Base-by-base conservation (phyloP, 139 green algal genomes). In the Volvox reticuliferus region DNA sequence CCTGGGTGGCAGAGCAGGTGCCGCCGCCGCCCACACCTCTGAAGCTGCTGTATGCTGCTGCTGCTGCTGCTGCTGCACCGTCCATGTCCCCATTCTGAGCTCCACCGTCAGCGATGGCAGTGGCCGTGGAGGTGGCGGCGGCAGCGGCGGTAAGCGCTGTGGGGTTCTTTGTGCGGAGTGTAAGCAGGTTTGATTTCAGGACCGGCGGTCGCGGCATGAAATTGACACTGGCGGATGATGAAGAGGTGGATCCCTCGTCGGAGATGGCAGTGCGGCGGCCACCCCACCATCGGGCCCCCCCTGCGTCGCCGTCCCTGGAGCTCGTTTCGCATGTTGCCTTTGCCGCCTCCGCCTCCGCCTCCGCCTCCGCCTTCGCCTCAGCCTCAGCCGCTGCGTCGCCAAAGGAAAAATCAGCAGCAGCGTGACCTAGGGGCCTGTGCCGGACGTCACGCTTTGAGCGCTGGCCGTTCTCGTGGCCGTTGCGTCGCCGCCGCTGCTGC, bases 221-320 rank as follows among this genome's bases (percentile, higher is more conserved):
- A n/a, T 76, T 87, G 30, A 87, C 81, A 62, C 79, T 86, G 24
- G 37, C 50, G 2, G 61, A 76, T 16, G 80, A 75, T 37, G 71
- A 79, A 1, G 71, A 79, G 22, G 20, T 30, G 30, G 71, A 36
- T 30, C 26, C 44, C n/a, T 55, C 81, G 0, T 28, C 32, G 75
- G 75, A 81, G 75, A 30, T 28, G 30, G 14, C 75, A 30, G 0
- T 30, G 30, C n/a, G 14, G 71, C 71, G 71, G 22, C 16, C 14
- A 30, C 2, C 44, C 44, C 44, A 9, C 44, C 44, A 55, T 55
- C 9, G 5, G 44, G 9, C 44, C 44, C 44, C 65, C 65, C 12
- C 21, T 2, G 71, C 71, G 71, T n/a, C 24, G 71, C 21, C 71
- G 71, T n/a, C 28, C 44, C 44, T 55, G 44, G 44, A 55, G 44